These are phyloP conservation scores for Rosa lucieae DNA, from an alignment of 306 rosid species.

Conservation along the genomic window DNA sequence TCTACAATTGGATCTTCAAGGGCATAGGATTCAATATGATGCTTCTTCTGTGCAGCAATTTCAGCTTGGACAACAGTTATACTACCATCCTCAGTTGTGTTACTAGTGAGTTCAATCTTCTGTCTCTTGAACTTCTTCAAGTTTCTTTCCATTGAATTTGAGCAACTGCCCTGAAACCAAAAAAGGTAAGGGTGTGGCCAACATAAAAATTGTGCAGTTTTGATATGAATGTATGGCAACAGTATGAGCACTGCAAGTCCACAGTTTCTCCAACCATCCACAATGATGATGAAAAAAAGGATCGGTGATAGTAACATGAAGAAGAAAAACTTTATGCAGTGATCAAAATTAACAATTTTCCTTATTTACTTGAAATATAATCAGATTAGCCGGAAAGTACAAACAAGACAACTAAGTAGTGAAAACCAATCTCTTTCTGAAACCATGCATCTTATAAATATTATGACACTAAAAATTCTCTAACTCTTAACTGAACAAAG, in stretches of 20 bases:
- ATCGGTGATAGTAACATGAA: background rate
- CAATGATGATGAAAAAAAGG: constrained; percentile 1
- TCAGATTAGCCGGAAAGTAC: background rate
- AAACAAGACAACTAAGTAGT: background rate
- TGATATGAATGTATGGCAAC: background rate
- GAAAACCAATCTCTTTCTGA: background rate
- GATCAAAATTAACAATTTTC: background rate
- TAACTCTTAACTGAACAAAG: background rate
- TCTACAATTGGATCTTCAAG: constrained; percentile 28
- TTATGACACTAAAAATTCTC: background rate
- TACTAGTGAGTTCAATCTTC: constrained; percentile 32
- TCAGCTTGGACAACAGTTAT: constrained; percentile 34
- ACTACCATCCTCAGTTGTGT: constrained; percentile 29
- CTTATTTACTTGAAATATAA: background rate
- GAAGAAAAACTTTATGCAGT: background rate
- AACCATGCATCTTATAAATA: background rate
- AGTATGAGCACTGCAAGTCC: background rate
- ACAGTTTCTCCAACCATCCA: background rate
- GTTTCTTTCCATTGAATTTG: constrained; percentile 37
- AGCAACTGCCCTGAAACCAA: constrained; percentile 45
- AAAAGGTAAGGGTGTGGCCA: background rate
- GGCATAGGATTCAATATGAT: constrained; percentile 27
- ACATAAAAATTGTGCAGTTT: background rate
- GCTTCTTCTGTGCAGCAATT: constrained; percentile 34
- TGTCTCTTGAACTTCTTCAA: constrained; percentile 55